Evolutionary conservation across 805 yeast genomes (phyloP).

Genomic region (Lachancea fermentati): DNA sequence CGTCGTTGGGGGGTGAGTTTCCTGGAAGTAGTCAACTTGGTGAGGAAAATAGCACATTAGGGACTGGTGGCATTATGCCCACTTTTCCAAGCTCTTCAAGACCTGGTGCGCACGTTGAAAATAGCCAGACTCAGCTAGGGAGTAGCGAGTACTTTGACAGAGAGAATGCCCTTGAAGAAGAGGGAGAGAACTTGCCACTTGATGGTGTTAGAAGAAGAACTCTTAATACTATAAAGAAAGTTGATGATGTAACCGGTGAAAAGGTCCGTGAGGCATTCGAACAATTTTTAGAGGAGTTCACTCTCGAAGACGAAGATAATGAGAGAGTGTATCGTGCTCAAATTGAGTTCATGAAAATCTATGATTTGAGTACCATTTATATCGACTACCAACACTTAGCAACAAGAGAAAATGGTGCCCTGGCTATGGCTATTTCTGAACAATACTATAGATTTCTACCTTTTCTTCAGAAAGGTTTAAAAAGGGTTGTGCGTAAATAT

Average conservation of each 20-base stretch:
- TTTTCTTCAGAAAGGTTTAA: constrained; percentile 67
- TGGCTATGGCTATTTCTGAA: constrained; percentile 83
- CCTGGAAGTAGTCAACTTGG: constrained; percentile 28
- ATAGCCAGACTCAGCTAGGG: constrained; percentile 6
- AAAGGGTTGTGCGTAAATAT: constrained; percentile 62
- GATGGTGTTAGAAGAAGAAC: constrained; percentile 45
- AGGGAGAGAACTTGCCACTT: constrained; percentile 20
- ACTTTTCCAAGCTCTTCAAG: constrained; percentile 15
- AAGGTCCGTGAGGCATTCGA: constrained; percentile 90
- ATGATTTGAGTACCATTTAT: constrained; percentile 71
- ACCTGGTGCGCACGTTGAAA: neutral
- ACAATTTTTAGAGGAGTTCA: constrained; percentile 66
- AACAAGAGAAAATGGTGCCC: constrained; percentile 73
- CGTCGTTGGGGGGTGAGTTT: constrained; percentile 27
- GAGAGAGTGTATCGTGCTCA: constrained; percentile 64
- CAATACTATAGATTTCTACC: constrained; percentile 93
- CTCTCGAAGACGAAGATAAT: constrained; percentile 33
- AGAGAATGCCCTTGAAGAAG: constrained; percentile 3
- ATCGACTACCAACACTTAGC: constrained; percentile 79
- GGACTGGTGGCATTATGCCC: constrained; percentile 16
- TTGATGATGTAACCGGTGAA: constrained; percentile 87
- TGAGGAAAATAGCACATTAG: constrained; percentile 13
- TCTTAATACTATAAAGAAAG: constrained; percentile 71
- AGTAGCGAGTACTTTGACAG: constrained; percentile 15
- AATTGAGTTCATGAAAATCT: constrained; percentile 70